These are phyloP conservation scores for Ogataea zsoltii DNA, from an alignment of 805 yeast genomes.

Conservation along the genomic window DNA sequence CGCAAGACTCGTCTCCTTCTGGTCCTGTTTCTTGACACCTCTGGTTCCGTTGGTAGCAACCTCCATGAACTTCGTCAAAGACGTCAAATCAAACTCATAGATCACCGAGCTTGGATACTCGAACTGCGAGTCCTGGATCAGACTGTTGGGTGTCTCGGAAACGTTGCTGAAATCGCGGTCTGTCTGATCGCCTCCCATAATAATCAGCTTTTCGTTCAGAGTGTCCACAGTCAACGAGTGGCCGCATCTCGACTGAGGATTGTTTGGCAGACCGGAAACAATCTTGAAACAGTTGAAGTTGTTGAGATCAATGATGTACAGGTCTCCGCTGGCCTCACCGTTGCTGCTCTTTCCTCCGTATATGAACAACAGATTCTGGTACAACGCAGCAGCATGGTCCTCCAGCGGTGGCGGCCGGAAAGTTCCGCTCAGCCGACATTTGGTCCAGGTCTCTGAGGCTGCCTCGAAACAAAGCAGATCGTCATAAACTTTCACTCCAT, in stretches of 20 bases:
- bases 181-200: slow-evolving; percentile 90
- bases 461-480: slow-evolving; percentile 86
- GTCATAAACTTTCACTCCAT: slow-evolving; percentile 65
- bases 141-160: slow-evolving; percentile 20
- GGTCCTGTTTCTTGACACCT: background rate
- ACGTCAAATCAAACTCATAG: slow-evolving; percentile 36
- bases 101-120: slow-evolving; percentile 35
- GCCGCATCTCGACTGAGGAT: slow-evolving; percentile 87
- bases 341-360: slow-evolving; percentile 85
- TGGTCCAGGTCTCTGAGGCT: slow-evolving; percentile 63
- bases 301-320: slow-evolving; percentile 75
- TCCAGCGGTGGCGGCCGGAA: slow-evolving; percentile 77
- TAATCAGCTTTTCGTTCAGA: slow-evolving; percentile 64
- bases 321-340: slow-evolving; percentile 65
- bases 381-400: slow-evolving; percentile 85
- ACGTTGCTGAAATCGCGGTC: slow-evolving; percentile 48
- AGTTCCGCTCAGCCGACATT: slow-evolving; percentile 64
- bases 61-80: slow-evolving; percentile 31
- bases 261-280: slow-evolving; percentile 43
- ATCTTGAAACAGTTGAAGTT: slow-evolving; percentile 66
- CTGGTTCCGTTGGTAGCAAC: slow-evolving; percentile 3
- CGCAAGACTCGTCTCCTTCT: background rate
- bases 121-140: slow-evolving; percentile 33
- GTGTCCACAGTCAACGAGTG: slow-evolving; percentile 79
- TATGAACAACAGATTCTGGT: slow-evolving; percentile 75